A percentile compares a stretch with the other conserved stretches of the same genome.
Evolutionary conservation across 2,329 filamentous ascomycete species (phyloP).

Genomic region (Ophiostoma ulmi): DNA sequence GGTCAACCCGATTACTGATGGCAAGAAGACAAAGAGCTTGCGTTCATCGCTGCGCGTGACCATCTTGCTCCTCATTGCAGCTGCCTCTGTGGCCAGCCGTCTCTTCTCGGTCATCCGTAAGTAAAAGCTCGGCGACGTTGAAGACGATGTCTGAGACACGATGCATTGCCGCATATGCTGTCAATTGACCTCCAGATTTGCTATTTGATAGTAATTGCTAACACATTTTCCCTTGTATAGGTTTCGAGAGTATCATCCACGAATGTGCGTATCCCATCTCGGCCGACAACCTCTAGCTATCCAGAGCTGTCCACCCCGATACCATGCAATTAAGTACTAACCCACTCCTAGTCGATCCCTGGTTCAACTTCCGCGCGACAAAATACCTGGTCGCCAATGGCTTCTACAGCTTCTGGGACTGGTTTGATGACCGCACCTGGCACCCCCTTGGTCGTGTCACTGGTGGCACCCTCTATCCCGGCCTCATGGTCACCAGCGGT

Average conservation of each 20-base stretch:
- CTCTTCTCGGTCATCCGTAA: conserved; percentile 96
- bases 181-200: background rate
- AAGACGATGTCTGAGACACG: background rate
- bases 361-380: conserved; percentile 99
- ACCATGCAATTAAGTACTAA: conserved; percentile 29
- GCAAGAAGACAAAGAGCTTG: conserved; percentile 73
- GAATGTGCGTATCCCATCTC: conserved; percentile 67
- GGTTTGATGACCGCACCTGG: conserved; percentile 99
- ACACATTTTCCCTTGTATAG: conserved; percentile 39
- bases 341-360: conserved; percentile 78
- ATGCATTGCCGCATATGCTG: background rate
- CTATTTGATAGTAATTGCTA: conserved; percentile 1
- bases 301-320: background rate
- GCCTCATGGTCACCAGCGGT: conserved; percentile 98
- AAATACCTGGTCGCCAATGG: conserved; percentile 96
- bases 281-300: background rate
- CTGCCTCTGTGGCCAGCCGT: conserved; percentile 83
- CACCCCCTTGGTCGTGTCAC: conserved; percentile 97
- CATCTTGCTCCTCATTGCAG: conserved; percentile 87
- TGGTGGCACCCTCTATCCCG: conserved; percentile 96
- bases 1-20: conserved; percentile 62
- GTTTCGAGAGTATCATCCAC: conserved; percentile 99
- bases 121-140: background rate
- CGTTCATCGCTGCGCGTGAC: conserved; percentile 80
- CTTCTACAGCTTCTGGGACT: conserved; percentile 99